Percentiles rank a stretch among this genome's conserved stretches.
Conservation (phyloP, 768 basidiomycete genomes). For the Paxillus rubicundulus region DNA sequence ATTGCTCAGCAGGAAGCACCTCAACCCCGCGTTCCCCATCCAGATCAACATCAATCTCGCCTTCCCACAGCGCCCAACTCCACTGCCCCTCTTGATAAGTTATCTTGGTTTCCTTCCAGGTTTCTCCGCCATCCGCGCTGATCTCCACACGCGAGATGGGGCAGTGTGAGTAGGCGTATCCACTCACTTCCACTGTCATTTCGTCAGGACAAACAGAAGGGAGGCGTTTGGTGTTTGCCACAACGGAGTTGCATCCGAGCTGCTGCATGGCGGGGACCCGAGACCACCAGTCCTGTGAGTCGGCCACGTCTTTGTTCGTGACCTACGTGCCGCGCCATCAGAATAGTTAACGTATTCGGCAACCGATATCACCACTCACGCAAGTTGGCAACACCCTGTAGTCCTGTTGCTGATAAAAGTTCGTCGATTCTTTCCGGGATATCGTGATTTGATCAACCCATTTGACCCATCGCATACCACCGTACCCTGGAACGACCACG, state of each 20-base stretch:
- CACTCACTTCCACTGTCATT: constrained; percentile 39
- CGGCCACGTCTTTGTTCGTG: constrained; percentile 23
- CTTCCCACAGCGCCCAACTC: constrained; percentile 78
- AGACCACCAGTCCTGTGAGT: constrained; percentile 41
- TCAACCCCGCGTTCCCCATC: constrained; percentile 22
- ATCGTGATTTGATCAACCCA: constrained; percentile 65
- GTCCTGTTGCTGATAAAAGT: constrained; percentile 71
- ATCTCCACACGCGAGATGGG: constrained; percentile 51
- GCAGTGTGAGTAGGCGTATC: constrained; percentile 54
- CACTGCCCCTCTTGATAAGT: constrained; percentile 62
- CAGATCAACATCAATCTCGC: constrained; percentile 34
- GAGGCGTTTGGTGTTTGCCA: constrained; percentile 32
- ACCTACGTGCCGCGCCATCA: constrained; percentile 15
- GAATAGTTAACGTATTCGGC: background rate
- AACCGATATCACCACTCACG: constrained; percentile 26
- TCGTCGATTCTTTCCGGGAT: constrained; percentile 53
- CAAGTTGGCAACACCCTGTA: constrained; percentile 62
- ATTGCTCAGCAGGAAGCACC: background rate
- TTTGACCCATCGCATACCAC: constrained; percentile 75
- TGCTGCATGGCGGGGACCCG: constrained; percentile 57
- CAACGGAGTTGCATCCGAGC: constrained; percentile 61
- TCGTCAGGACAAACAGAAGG: constrained; percentile 14
- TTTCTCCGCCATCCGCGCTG: constrained; percentile 47
- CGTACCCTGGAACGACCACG: constrained; percentile 63
- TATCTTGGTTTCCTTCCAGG: constrained; percentile 51